Percentiles rank a stretch among this genome's conserved stretches.
These are phyloP conservation scores for Potentilla sterilis DNA, from an alignment of 306 rosid species.

Conservation along the genomic window DNA sequence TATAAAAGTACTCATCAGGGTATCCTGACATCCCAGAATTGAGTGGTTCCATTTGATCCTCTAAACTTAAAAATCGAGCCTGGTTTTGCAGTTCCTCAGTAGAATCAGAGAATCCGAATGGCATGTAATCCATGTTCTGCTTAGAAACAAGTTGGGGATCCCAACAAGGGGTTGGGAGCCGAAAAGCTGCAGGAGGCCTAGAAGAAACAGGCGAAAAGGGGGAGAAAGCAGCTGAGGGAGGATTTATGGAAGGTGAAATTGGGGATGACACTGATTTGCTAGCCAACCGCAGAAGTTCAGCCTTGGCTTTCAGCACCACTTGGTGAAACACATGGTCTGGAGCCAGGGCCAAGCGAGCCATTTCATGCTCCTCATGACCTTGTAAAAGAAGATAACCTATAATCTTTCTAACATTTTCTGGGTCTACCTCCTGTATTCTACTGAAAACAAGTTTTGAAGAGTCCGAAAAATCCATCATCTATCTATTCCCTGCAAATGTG, in stretches of 20 bases:
- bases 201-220: conserved; percentile 32
- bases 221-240: conserved; percentile 20
- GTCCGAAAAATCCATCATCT: conserved; percentile 63
- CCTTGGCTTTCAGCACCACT: conserved; percentile 39
- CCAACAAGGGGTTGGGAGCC: conserved; percentile 38
- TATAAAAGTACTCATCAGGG: conserved; percentile 35
- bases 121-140: conserved; percentile 27
- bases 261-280: conserved; percentile 29
- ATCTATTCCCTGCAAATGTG: conserved; percentile 36
- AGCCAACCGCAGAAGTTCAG: conserved; percentile 40
- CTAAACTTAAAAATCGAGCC: conserved; percentile 35
- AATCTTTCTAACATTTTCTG: conserved; percentile 54
- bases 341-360: conserved; percentile 47
- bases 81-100: conserved; percentile 42
- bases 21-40: conserved; percentile 30
- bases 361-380: conserved; percentile 49
- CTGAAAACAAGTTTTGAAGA: conserved; percentile 43
- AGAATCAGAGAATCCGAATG: conserved; percentile 38
- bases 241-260: conserved; percentile 26
- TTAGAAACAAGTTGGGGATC: conserved; percentile 35
- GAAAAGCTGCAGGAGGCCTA: conserved; percentile 24
- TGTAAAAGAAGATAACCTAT: conserved; percentile 59
- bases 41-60: conserved; percentile 41
- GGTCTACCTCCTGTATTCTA: conserved; percentile 53
- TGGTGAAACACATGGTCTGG: conserved; percentile 51